Conservation (phyloP, 225 moss, liverwort and hornwort species). For the Takakia lepidozioides region DNA sequence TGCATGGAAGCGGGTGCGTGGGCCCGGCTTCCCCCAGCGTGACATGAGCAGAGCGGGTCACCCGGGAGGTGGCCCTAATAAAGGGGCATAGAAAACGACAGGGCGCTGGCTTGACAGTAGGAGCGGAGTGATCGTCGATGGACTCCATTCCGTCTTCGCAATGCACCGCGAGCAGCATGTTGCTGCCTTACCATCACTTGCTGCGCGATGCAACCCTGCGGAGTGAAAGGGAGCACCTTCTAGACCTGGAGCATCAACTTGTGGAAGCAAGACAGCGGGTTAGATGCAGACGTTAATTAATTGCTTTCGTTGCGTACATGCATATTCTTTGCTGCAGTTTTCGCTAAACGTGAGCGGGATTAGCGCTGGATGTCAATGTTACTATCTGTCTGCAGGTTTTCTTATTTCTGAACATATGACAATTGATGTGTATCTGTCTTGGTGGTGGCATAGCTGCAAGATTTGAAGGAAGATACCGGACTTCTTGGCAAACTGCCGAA, state of each 20-base stretch:
- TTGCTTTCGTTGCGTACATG: no score
- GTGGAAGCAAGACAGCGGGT: conserved; percentile 59
- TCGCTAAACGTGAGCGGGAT: background rate
- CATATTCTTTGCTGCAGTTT: background rate
- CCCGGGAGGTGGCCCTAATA: no score
- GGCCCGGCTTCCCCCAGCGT: no score
- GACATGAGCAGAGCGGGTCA: no score
- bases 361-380: background rate
- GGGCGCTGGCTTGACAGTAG: no score
- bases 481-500: conserved; percentile 22
- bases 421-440: conserved; percentile 2
- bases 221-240: conserved; percentile 47
- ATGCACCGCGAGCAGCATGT: conserved; percentile 3
- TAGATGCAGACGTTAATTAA: background rate
- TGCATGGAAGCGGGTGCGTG: no score
- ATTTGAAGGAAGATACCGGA: conserved; percentile 52
- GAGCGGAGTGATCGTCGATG: no score
- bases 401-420: background rate
- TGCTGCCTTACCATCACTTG: background rate
- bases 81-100: no score
- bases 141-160: no score
- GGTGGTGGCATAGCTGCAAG: conserved; percentile 37
- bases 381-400: background rate
- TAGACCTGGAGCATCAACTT: conserved; percentile 57
- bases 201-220: conserved; percentile 7